Conservation (phyloP, 805 yeast genomes). For the Phaffomyces antillensis region DNA sequence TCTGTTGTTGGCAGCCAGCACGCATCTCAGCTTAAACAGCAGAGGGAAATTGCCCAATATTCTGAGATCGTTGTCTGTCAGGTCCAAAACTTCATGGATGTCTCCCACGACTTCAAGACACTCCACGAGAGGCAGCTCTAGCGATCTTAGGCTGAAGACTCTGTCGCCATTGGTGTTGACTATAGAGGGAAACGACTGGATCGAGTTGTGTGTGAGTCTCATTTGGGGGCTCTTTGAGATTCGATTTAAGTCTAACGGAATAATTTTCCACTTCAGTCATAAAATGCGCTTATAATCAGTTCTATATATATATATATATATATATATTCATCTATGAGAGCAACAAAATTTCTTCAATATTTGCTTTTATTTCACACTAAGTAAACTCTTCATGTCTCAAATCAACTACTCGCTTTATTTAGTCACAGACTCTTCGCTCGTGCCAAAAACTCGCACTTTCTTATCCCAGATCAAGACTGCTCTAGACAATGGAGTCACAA, state of each 20-base stretch:
- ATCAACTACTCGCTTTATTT: constrained; percentile 50
- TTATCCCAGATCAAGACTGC: constrained; percentile 57
- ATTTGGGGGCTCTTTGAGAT: constrained; percentile 22
- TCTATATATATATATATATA: too few relatives aligned
- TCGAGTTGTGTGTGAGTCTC: constrained; percentile 48
- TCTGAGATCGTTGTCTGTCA: constrained; percentile 68
- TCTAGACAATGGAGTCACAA: constrained; percentile 64
- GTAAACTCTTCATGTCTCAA: constrained; percentile 1
- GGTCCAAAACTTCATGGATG: constrained; percentile 50
- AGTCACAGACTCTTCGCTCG: constrained; percentile 73
- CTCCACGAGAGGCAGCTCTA: constrained; percentile 37
- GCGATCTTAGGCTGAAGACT: constrained; percentile 33
- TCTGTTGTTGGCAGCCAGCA: constrained; percentile 60
- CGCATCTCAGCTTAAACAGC: constrained; percentile 35
- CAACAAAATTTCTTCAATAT: not conserved
- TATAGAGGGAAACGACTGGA: constrained; percentile 45
- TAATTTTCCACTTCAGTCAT: not conserved
- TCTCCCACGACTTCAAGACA: constrained; percentile 35
- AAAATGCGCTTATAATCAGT: constrained; percentile 1
- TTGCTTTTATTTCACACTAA: not conserved
- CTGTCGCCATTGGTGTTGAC: constrained; percentile 35
- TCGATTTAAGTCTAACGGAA: not conserved
- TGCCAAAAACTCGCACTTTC: constrained; percentile 53
- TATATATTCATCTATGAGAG: too few relatives aligned
- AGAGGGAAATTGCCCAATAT: constrained; percentile 44